Base-by-base conservation (phyloP, 352 stramenopile species). In the Phytophthora sansomeana region DNA sequence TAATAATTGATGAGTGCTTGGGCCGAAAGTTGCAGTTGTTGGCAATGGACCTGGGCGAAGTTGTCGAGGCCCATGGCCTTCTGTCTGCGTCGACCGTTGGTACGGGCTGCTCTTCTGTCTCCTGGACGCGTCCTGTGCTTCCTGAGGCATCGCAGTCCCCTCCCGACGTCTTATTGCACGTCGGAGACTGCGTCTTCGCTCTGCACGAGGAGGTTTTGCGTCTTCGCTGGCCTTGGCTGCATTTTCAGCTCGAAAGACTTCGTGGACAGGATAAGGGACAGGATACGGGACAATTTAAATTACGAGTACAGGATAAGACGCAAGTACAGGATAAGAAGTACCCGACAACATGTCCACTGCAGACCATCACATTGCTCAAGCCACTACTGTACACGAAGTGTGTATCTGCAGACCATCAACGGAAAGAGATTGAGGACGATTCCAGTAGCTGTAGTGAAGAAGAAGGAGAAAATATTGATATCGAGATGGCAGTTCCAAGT, bases 161-260 rank as follows among this genome's bases (percentile, higher is more conserved):
- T 7, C 58, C 69, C 19, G 78, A 90, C 54, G 49, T 83, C 11
- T 56, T 85, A 30, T 47, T 91, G 21, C 78, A 88, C 52, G 78
- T 88, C 1, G 65, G 70, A 11, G 58, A 57, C 44, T 91, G 82
- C 63, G 67, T 76, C 38, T 88, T 91, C 44, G 60, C 61, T 0
- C 6, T 89, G 17, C 74, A 87, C 33, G n/a, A 54, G 16, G 50
- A 43, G 5, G 53, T 81, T 28, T 16, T 88, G 38, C 55, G 66
- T 44, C 60, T 56, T 9, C 69, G 73, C 49, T 75, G 80, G 52
- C 63, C 35, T 5, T 65, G 71, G 30, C 63, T 91, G 4, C 58
- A 77, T 11, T 42, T 42, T 3, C 65, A 76, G 11, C 44, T 91
- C 4, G 28, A 39, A 14, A 46, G 41, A 1, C 62, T 87, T 19